These are phyloP conservation scores for Stagonosporopsis rhizophila DNA, from an alignment of 2,329 filamentous ascomycete genomes.

Conservation along the genomic window DNA sequence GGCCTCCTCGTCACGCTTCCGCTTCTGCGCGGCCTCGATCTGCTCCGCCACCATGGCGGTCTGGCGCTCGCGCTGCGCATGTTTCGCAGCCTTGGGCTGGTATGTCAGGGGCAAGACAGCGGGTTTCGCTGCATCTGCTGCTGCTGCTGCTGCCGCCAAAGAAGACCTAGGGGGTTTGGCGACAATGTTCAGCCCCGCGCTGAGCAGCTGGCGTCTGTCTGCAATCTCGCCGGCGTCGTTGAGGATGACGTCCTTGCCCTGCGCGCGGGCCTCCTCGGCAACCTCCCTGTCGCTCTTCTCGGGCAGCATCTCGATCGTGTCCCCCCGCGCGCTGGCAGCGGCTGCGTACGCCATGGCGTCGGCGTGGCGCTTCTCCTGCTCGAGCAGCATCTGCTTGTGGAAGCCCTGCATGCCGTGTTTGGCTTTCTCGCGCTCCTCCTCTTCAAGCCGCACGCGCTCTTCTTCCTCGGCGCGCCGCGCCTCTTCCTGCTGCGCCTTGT, in stretches of 20 bases:
- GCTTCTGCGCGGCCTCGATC: constrained; percentile 74
- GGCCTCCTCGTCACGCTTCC: constrained; percentile 72
- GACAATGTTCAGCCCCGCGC: constrained; percentile 76
- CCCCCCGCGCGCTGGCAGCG: constrained; percentile 40
- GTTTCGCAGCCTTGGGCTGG: constrained; percentile 55
- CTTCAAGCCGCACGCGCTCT: constrained; percentile 70
- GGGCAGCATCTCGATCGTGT: constrained; percentile 33
- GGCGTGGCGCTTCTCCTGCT: constrained; percentile 72
- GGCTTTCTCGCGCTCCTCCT: constrained; percentile 69
- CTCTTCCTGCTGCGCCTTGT: constrained; percentile 82
- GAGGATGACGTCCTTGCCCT: constrained; percentile 68
- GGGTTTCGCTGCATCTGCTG: constrained; percentile 1
- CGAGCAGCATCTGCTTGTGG: constrained; percentile 75
- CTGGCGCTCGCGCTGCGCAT: constrained; percentile 77
- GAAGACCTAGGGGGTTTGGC: constrained; percentile 57
- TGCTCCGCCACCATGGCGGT: constrained; percentile 81
- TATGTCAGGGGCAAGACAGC: constrained; percentile 33
- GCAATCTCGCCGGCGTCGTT: constrained; percentile 86
- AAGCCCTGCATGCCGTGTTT: constrained; percentile 78
- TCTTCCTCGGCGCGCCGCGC: constrained; percentile 73
- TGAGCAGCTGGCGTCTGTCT: constrained; percentile 81
- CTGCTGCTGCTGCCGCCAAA: background rate
- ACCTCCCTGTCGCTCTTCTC: constrained; percentile 67
- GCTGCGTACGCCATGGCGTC: constrained; percentile 72
- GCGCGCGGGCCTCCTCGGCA: constrained; percentile 72